A percentile compares a stretch with the other conserved stretches of the same genome.
Evolutionary conservation across 805 yeast species (phyloP).

Genomic region (Candida yuanshanica): DNA sequence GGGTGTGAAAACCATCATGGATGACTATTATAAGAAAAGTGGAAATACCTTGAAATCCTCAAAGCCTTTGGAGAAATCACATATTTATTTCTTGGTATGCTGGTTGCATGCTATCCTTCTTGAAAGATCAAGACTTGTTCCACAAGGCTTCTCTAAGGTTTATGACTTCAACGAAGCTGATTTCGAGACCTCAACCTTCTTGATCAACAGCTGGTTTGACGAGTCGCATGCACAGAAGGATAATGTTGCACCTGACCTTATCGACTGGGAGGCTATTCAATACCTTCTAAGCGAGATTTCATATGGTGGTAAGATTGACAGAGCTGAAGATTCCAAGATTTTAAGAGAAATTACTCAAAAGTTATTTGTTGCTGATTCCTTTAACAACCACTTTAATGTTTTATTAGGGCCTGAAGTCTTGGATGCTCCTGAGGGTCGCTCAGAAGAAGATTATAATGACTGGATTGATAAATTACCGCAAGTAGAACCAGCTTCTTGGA

Average conservation of each 20-base stretch:
- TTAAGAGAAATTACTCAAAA: conserved; percentile 30
- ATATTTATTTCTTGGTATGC: conserved; percentile 47
- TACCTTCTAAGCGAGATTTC: conserved; percentile 46
- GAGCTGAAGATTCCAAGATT: conserved; percentile 32
- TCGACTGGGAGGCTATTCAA: conserved; percentile 52
- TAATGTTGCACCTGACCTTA: conserved; percentile 38
- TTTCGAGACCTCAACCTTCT: conserved; percentile 40
- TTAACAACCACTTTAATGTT: conserved; percentile 38
- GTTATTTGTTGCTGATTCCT: conserved; percentile 36
- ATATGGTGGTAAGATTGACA: conserved; percentile 61
- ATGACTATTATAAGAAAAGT: conserved; percentile 15
- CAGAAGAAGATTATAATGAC: conserved; percentile 25
- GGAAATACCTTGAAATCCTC: conserved; percentile 11
- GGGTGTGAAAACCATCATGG: conserved; percentile 47
- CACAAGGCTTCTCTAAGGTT: conserved; percentile 52
- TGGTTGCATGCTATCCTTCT: conserved; percentile 69
- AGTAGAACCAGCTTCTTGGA: conserved; percentile 47
- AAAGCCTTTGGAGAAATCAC: conserved; percentile 38
- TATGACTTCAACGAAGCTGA: conserved; percentile 79
- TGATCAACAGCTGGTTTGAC: conserved; percentile 39
- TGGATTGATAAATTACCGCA: conserved; percentile 56
- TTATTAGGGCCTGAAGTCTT: conserved; percentile 20
- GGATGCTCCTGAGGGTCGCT: conserved; percentile 44
- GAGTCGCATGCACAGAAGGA: conserved; percentile 17
- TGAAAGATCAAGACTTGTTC: conserved; percentile 54